Evolutionary conservation across 768 basidiomycete genomes (phyloP).

Genomic region (Suillus lakei): DNA sequence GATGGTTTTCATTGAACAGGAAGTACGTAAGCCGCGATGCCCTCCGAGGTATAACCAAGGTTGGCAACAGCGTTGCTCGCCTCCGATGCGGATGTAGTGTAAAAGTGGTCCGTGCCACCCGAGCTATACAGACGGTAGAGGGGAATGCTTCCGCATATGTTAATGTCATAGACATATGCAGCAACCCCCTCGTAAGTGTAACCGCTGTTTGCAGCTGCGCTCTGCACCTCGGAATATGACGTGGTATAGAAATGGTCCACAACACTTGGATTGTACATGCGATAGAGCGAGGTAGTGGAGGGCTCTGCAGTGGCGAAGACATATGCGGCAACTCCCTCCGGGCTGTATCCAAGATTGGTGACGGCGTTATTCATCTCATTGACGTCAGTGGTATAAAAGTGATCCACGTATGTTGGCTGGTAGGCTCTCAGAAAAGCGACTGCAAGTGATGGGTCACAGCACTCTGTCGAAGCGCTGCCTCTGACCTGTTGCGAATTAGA

Average conservation of each 20-base stretch:
- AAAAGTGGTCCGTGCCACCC: background rate
- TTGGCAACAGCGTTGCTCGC: background rate
- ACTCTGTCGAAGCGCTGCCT: background rate
- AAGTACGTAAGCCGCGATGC: background rate
- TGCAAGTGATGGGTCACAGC: background rate
- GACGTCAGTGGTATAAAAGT: constrained; percentile 10
- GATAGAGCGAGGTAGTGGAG: constrained; percentile 25
- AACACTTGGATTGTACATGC: constrained; percentile 13
- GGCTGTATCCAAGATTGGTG: constrained; percentile 12
- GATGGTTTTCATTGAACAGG: background rate
- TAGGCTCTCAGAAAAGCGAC: constrained; percentile 5
- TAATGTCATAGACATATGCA: background rate
- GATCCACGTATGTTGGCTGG: background rate
- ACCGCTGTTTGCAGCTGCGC: background rate
- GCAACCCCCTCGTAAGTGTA: background rate
- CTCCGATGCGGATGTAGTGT: background rate
- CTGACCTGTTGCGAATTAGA: background rate
- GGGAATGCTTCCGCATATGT: background rate
- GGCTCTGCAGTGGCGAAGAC: constrained; percentile 15
- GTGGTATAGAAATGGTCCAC: constrained; percentile 31
- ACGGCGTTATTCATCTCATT: constrained; percentile 21
- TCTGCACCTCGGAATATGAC: background rate
- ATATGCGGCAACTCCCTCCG: constrained; percentile 22
- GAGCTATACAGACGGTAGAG: background rate
- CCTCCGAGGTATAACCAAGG: background rate